Evolutionary conservation across 1,139 yeast genomes (phyloP), one percentile per base, ranked within the genome.

Genomic region (Ogataea hybrid): DNA sequence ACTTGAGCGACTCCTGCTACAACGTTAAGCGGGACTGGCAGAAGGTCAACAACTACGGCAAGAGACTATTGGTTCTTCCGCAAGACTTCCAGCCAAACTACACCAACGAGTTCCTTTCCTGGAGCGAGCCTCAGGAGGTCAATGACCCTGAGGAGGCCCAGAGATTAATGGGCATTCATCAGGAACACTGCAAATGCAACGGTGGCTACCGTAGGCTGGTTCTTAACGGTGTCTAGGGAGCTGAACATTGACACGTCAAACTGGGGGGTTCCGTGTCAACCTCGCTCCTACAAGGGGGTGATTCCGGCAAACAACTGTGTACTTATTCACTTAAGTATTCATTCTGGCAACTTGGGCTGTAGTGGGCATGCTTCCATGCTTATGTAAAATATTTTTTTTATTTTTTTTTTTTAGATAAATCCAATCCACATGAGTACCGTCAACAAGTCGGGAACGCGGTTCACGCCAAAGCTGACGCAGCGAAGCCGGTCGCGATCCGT

Each of bases 1-100:
- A 75, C 63, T 68, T 76, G 53, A 73, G 79, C 20, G 75, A 67
- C 12, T 69, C 77, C 6, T 67, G 74, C 56, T 73, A 67, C 63
- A 75, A 75, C 49, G 81, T 75, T 40, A 73, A 72, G 54, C 70
- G 81, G 53, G 81, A 75, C 59, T 75, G 81, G 80, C 66, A 61
- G 42, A 75, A 75, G 63, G 81, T 75, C 43, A 75, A 77, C 44
- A 68, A 69, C 39, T 75, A 75, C 52, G 79, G 80, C 47, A 75
- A 75, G 62, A 68, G 81, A 57, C 65, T 75, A 56, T 72, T 71
- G 27, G 73, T 75, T 43, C 65, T 75, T 53, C 79, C 79, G 32
- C 54, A 51, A n/a, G 76, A 71, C 49, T 75, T 72, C 56, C 54
- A 56, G 46, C 64, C 81, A 43, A 75, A 75, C 62, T 75, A 75